phyloP scores from a whole-genome alignment of 768 basidiomycete genomes.

The Kwoniella sp. region DNA sequence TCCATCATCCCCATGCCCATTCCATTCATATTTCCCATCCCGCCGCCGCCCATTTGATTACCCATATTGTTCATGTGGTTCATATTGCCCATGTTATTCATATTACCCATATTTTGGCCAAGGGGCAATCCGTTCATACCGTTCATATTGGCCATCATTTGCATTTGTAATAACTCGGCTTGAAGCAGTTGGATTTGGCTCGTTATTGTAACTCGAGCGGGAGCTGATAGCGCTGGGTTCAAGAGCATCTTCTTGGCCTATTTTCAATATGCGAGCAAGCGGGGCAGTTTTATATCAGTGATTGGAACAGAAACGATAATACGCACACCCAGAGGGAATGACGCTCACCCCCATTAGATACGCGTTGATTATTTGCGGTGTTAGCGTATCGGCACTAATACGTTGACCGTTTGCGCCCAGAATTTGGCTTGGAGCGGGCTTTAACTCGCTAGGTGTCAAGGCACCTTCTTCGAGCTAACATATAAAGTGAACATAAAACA shows the following conservation, averaged over 20 bases:
- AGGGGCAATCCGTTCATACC: constrained; percentile 17
- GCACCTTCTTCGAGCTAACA: constrained; percentile 25
- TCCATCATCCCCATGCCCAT: constrained; percentile 23
- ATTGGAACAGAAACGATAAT: constrained; percentile 59
- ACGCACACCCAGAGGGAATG: constrained; percentile 60
- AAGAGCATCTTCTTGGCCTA: constrained; percentile 44
- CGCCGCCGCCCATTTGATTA: constrained; percentile 9
- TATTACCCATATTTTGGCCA: constrained; percentile 11
- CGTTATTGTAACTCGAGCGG: constrained; percentile 24
- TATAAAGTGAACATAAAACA: too few species aligned
- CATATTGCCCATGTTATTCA: constrained; percentile 11
- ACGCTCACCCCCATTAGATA: constrained; percentile 46
- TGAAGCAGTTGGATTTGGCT: constrained; percentile 38
- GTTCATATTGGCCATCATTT: constrained; percentile 34
- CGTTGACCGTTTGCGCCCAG: constrained; percentile 29
- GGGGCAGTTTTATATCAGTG: too few species aligned
- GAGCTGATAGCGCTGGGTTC: constrained; percentile 32
- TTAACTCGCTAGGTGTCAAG: constrained; percentile 1
- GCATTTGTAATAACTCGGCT: constrained; percentile 41
- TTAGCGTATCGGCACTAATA: constrained; percentile 43
- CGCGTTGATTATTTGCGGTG: constrained; percentile 42
- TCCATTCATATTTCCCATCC: background rate
- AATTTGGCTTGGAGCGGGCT: constrained; percentile 11
- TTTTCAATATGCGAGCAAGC: too few species aligned
- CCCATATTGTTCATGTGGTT: constrained; percentile 24